Evolutionary conservation across 2,329 filamentous ascomycete species (phyloP).

Genomic region (Thelonectria olida): DNA sequence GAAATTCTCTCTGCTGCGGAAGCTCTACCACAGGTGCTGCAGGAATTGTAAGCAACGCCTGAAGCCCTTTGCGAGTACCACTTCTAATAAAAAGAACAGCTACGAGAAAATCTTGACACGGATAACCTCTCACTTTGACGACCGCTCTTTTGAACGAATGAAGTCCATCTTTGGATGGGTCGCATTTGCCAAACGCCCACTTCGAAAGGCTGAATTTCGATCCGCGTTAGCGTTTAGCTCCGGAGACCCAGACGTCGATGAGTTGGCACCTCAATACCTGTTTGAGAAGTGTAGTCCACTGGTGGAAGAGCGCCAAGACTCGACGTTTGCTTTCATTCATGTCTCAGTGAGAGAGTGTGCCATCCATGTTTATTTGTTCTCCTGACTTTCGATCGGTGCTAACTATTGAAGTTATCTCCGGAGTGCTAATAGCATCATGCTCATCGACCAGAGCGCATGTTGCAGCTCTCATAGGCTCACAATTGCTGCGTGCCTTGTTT

Average conservation of each 20-base stretch:
- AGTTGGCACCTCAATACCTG: not conserved
- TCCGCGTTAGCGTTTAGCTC: conserved; percentile 1
- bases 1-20: too few relatives aligned
- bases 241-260: too few relatives aligned
- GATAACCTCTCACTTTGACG: conserved; percentile 11
- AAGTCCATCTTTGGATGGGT: conserved; percentile 20
- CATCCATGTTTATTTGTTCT: too few relatives aligned
- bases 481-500: too few relatives aligned
- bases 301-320: not conserved
- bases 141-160: conserved; percentile 14
- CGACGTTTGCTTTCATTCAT: not conserved
- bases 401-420: not conserved
- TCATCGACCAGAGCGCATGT: too few relatives aligned
- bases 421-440: not conserved
- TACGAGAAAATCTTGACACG: conserved; percentile 23
- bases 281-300: not conserved
- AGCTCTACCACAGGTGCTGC: too few relatives aligned
- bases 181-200: conserved; percentile 21
- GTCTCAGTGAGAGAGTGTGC: not conserved
- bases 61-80: too few relatives aligned
- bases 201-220: conserved; percentile 11
- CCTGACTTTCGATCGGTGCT: too few relatives aligned
- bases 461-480: too few relatives aligned
- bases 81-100: too few relatives aligned
- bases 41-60: conserved; percentile 24